Evolutionary conservation across 2,329 filamentous ascomycete species (phyloP), one percentile per base, ranked within the genome.

Genomic region (Cladorrhinum sp.): DNA sequence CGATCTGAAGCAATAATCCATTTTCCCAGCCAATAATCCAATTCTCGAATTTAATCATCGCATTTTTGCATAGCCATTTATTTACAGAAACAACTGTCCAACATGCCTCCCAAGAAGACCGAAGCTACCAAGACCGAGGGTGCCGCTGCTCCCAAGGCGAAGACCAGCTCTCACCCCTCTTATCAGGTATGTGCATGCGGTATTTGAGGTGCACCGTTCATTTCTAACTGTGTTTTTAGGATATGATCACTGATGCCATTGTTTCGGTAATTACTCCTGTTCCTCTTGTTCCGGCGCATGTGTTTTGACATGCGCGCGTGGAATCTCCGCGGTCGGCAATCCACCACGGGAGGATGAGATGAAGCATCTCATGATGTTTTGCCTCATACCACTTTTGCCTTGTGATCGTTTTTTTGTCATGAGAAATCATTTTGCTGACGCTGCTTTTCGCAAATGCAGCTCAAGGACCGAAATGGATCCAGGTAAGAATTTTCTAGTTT

Each of bases 231-330:
- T 30, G 2, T 2, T 36, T 64, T 36, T 63, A 86, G 83, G 83
- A 85, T 71, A 86, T 86, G 83, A 86, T 86, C 72, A 83, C 79
- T 57, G 83, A 86, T 72, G 83, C 82, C 58, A 86, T 86, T 71
- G 74, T 84, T 72, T 78, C 80, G 75, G 83, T 86, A 85, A 73
- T 79, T 81, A 69, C 65, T 62, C 63, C 68, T 65, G 57, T 68
- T 69, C 69, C 70, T 68, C 71, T 65, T 59, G 63, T 67, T 71
- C 68, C 68, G 73, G 74, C 77, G 77, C 77, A 77, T 76, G 66
- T 64, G 67, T 63, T 66, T 65, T 65, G 65, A 57, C 61, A 65
- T 64, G 8, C 4, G 26, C 4, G 33, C 12, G 33, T 16, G 14
- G 4, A 36, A 16, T 36, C 33, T 10, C 33, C 65, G 18, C 67